Base-by-base conservation (phyloP, 2,329 filamentous ascomycete genomes). In the Arthrobotrys conoides region DNA sequence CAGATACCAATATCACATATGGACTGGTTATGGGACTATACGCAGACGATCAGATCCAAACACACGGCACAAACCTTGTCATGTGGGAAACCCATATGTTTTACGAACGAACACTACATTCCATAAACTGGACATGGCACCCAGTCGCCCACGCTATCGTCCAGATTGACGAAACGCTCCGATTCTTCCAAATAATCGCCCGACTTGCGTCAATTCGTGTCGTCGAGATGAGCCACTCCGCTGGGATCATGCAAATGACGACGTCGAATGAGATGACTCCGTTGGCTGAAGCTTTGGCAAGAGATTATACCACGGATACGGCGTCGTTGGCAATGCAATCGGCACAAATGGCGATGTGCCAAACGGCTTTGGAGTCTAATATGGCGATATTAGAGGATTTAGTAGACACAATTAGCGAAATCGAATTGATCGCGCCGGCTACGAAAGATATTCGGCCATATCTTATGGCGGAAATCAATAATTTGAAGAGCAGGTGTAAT, bases 71-170 rank as follows among this genome's bases (percentile, higher is more conserved):
- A 22, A 27, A 66, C 27, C 20, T 65, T 6, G 57, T 57, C 14
- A 61, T 72, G 57, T 72, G 69, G 69, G 69, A 72, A 36, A 55
- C 36, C n/a, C 57, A 65, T n/a, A 72, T 72, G 69, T 57, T 72
- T 27, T 36, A 57, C 20, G 20, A 72, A 38, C n/a, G 69, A 65
- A 57, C 33, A 12, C 10, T 57, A 8, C 20, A 66, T 36, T 55
- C 49, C 10, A 72, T 57, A 18, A 33, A 65, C 18, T 72, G 61
- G 69, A 59, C 61, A 24, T 72, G 61, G 69, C 69, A 72, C 49
- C 69, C 69, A 0, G 33, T 72, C 9, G 69, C 61, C 22, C 57
- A 71, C 27, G 67, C 49, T 22, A 63, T 71, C 30, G 36, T 64
- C 4, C 67, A 71, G 22, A 30, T 71, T 12, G 67, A 71, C 8